Conservation (phyloP, 1,284 basidiomycete genomes). For the Leucoagaricus sp. region DNA sequence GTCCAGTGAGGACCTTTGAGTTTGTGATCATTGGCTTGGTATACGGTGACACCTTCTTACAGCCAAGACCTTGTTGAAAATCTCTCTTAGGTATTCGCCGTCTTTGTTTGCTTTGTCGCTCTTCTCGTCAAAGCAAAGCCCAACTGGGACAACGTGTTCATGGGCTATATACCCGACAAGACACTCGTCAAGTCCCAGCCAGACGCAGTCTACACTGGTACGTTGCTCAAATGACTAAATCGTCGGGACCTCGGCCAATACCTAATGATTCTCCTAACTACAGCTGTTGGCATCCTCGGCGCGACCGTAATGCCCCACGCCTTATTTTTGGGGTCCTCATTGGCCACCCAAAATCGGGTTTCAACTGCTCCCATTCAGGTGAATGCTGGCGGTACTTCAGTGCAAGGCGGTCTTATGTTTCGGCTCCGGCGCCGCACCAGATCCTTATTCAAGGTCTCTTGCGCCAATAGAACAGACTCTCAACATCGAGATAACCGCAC, state of each 20-base stretch:
- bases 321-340: conserved; percentile 84
- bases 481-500: conserved; percentile 13
- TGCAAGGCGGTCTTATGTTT: conserved; percentile 19
- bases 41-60: conserved; percentile 16
- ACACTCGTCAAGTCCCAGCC: conserved; percentile 55
- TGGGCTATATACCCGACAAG: conserved; percentile 82
- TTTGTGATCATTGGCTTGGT: conserved; percentile 78
- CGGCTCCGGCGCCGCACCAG: neutral
- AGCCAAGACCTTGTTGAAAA: neutral
- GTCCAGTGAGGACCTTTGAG: conserved; percentile 75
- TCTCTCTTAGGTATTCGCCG: conserved; percentile 64
- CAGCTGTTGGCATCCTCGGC: conserved; percentile 83
- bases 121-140: conserved; percentile 77
- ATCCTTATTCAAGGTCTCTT: conserved; percentile 8
- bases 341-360: conserved; percentile 81
- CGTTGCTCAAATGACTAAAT: conserved; percentile 19
- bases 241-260: neutral
- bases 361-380: conserved; percentile 24
- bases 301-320: conserved; percentile 92
- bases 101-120: conserved; percentile 81
- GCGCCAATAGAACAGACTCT: conserved; percentile 16
- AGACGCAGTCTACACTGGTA: conserved; percentile 77
- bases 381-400: conserved; percentile 7
- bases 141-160: conserved; percentile 78
- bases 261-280: conserved; percentile 13